A percentile compares a stretch with the other conserved stretches of the same genome.
These are phyloP conservation scores for Salix caprea DNA, from an alignment of 345 rosid genomes.

Conservation along the genomic window DNA sequence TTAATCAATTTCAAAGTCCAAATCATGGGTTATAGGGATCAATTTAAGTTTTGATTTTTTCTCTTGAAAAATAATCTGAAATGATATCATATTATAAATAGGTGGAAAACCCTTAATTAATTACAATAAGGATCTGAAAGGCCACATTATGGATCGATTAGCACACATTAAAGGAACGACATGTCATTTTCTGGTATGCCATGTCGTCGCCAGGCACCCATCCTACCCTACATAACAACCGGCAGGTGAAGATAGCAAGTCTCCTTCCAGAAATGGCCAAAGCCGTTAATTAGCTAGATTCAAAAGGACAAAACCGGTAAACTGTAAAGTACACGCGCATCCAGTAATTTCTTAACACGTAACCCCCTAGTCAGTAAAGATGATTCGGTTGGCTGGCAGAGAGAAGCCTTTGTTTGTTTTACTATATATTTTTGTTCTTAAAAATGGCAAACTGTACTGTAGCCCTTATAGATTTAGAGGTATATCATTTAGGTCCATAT, in stretches of 20 bases:
- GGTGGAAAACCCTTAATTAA: too few species aligned
- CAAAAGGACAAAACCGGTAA: slow-evolving; percentile 12
- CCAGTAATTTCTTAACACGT: slow-evolving; percentile 17
- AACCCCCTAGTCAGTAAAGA: slow-evolving; percentile 20
- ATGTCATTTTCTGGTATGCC: neutral
- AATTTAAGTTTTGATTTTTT: too few species aligned
- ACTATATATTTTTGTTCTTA: neutral
- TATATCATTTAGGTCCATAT: neutral
- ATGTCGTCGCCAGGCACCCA: neutral
- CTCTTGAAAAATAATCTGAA: too few species aligned
- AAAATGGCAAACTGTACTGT: neutral
- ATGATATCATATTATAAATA: too few species aligned
- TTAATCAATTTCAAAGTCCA: too few species aligned
- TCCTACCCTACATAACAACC: neutral
- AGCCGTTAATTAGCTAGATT: neutral
- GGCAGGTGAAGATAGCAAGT: neutral
- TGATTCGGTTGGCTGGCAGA: slow-evolving; percentile 31
- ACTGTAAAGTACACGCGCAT: neutral
- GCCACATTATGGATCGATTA: neutral
- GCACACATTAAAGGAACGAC: neutral
- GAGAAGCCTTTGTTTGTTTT: neutral
- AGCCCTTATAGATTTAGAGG: neutral
- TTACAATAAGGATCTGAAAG: neutral
- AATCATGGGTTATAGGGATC: too few species aligned
- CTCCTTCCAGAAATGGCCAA: neutral